These are phyloP conservation scores for Ustanciosporium gigantosporum DNA, from an alignment of 1,284 basidiomycete genomes.

Conservation along the genomic window DNA sequence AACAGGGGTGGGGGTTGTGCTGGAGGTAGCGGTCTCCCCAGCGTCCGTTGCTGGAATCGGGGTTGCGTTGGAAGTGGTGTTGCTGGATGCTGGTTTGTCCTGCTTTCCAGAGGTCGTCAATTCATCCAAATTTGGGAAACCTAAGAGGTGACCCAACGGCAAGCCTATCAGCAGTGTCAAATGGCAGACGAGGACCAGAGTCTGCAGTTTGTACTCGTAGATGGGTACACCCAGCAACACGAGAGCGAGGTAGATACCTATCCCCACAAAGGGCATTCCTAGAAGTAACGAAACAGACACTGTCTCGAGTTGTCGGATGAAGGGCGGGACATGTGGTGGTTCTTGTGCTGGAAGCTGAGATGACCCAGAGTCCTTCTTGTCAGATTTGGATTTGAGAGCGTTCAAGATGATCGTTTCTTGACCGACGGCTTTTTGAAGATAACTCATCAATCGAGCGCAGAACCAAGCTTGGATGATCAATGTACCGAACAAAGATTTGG, in stretches of 20 bases:
- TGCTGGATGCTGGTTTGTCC: neutral
- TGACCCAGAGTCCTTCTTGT: neutral
- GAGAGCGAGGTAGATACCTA: neutral
- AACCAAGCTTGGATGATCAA: conserved; percentile 28
- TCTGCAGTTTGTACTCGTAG: neutral
- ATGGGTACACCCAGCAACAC: conserved; percentile 3
- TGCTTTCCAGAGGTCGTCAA: neutral
- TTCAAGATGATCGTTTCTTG: neutral
- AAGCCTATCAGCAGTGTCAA: conserved; percentile 7
- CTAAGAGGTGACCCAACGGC: conserved; percentile 7
- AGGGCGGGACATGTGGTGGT: neutral
- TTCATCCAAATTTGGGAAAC: conserved; percentile 1
- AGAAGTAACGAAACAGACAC: conserved; percentile 5
- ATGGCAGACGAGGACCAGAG: conserved; percentile 2
- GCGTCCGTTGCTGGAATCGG: neutral
- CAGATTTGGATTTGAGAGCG: neutral
- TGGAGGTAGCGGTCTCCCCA: no score
- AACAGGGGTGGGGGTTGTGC: neutral
- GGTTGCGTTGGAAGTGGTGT: no score
- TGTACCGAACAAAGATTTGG: conserved; percentile 9
- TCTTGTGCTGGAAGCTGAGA: neutral
- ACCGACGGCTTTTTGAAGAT: neutral
- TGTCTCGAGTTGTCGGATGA: conserved; percentile 15
- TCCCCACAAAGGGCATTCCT: conserved; percentile 1
- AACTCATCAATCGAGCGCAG: conserved; percentile 6